Conservation (phyloP, 139 green algal species). For the Coelastrella sp. region DNA sequence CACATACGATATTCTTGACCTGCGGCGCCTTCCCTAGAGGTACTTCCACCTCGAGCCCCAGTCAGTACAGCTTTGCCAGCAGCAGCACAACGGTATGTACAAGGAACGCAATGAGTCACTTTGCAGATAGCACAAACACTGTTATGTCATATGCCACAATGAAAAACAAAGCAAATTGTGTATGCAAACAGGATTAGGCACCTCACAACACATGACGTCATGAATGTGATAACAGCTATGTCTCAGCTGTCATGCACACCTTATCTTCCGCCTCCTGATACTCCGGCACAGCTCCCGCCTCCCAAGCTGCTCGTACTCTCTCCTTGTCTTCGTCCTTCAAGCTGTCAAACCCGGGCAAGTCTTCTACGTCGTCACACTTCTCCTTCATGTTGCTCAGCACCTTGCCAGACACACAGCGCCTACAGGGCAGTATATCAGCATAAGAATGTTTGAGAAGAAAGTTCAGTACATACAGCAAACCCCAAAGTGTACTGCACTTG, state of each 20-base stretch:
- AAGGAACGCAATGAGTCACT: too few species aligned
- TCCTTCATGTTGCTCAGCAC: background rate
- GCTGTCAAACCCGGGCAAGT: background rate
- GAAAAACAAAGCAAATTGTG: too few species aligned
- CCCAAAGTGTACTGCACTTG: background rate
- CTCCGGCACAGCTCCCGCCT: background rate
- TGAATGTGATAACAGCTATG: too few species aligned
- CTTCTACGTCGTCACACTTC: background rate
- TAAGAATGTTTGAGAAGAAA: background rate
- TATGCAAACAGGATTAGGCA: too few species aligned
- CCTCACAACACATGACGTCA: too few species aligned
- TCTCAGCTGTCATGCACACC: background rate
- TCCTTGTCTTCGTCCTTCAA: constrained; percentile 25
- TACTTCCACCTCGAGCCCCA: too few species aligned
- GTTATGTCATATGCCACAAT: too few species aligned
- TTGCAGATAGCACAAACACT: constrained; percentile 50
- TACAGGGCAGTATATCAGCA: background rate
- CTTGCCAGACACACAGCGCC: background rate
- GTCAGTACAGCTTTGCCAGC: too few species aligned
- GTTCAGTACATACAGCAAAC: too few species aligned
- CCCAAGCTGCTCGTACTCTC: background rate
- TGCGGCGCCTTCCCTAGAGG: too few species aligned
- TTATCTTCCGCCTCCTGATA: constrained; percentile 1
- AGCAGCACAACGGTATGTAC: too few species aligned
- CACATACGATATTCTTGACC: too few species aligned